Evolutionary conservation across 805 yeast genomes (phyloP).

Genomic region (Kluyveromyces siamensis): DNA sequence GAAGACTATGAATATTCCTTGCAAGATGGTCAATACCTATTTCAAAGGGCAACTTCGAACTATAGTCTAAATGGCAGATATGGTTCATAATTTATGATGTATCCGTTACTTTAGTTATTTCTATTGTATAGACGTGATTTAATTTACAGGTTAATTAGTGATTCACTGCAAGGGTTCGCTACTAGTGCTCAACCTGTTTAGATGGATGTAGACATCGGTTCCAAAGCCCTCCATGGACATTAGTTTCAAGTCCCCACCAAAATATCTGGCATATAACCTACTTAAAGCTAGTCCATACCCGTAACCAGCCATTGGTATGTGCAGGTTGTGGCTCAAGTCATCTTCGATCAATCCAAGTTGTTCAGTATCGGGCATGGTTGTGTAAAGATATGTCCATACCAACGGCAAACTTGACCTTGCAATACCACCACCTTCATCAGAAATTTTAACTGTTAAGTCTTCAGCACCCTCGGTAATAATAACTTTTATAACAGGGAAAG

Average conservation of each 20-base stretch:
- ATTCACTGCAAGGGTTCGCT: slow-evolving; percentile 49
- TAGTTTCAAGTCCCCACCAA: slow-evolving; percentile 82
- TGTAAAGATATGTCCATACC: slow-evolving; percentile 86
- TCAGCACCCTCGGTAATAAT: slow-evolving; percentile 84
- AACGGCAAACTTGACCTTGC: slow-evolving; percentile 75
- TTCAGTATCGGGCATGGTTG: slow-evolving; percentile 73
- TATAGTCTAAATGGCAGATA: slow-evolving; percentile 7
- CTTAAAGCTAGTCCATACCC: slow-evolving; percentile 89
- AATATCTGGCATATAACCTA: slow-evolving; percentile 76
- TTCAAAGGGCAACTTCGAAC: slow-evolving; percentile 24
- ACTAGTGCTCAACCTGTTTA: slow-evolving; percentile 66
- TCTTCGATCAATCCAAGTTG: slow-evolving; percentile 43
- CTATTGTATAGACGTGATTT: neutral
- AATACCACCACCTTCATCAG: slow-evolving; percentile 93
- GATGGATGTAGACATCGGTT: slow-evolving; percentile 82
- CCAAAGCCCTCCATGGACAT: slow-evolving; percentile 93
- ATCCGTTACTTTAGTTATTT: neutral
- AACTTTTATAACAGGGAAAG: slow-evolving; percentile 76
- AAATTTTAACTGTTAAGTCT: slow-evolving; percentile 82
- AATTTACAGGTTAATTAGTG: neutral
- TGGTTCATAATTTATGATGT: neutral
- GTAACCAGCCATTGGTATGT: slow-evolving; percentile 90
- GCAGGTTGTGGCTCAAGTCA: slow-evolving; percentile 49
- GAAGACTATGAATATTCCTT: slow-evolving; percentile 30
- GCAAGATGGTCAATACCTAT: slow-evolving; percentile 27